Conservation (phyloP, 257 asterid species). For the Lantana camara region DNA sequence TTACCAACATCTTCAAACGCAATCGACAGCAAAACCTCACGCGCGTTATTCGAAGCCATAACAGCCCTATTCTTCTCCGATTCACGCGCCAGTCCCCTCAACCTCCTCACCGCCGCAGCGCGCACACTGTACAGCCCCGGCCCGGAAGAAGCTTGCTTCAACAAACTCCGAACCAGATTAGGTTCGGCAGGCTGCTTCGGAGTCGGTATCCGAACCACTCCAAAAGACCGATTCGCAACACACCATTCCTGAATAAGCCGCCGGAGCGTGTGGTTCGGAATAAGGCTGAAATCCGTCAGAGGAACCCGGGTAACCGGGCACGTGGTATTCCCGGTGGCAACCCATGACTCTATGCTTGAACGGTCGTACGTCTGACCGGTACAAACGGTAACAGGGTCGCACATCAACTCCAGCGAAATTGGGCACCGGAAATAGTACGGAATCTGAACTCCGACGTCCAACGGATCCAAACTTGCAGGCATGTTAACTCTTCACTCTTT, state of each 20-base stretch:
- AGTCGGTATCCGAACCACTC: slow-evolving; percentile 70
- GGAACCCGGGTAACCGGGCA: slow-evolving; percentile 64
- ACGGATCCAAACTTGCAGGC: slow-evolving; percentile 58
- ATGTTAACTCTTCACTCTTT: slow-evolving; percentile 30
- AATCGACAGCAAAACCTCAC: slow-evolving; percentile 43
- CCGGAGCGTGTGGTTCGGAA: slow-evolving; percentile 69
- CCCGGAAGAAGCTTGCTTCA: slow-evolving; percentile 45
- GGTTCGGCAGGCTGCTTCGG: slow-evolving; percentile 79
- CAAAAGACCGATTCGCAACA: slow-evolving; percentile 62
- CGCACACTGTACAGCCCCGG: slow-evolving; percentile 34
- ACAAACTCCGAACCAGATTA: slow-evolving; percentile 45
- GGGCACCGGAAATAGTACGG: slow-evolving; percentile 73
- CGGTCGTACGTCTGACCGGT: slow-evolving; percentile 78
- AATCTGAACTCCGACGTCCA: slow-evolving; percentile 58
- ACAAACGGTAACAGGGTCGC: slow-evolving; percentile 65
- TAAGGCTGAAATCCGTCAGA: slow-evolving; percentile 52
- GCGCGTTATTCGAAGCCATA: slow-evolving; percentile 41
- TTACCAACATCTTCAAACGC: slow-evolving; percentile 28
- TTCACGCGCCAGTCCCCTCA: slow-evolving; percentile 57
- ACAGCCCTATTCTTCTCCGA: slow-evolving; percentile 63
- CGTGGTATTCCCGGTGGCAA: slow-evolving; percentile 68
- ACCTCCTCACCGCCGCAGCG: slow-evolving; percentile 47
- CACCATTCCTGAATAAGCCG: slow-evolving; percentile 78
- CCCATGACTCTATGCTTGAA: slow-evolving; percentile 66
- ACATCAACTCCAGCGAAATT: slow-evolving; percentile 63